Conservation (phyloP, 2,329 filamentous ascomycete genomes). For the Pseudogymnoascus sp. region DNA sequence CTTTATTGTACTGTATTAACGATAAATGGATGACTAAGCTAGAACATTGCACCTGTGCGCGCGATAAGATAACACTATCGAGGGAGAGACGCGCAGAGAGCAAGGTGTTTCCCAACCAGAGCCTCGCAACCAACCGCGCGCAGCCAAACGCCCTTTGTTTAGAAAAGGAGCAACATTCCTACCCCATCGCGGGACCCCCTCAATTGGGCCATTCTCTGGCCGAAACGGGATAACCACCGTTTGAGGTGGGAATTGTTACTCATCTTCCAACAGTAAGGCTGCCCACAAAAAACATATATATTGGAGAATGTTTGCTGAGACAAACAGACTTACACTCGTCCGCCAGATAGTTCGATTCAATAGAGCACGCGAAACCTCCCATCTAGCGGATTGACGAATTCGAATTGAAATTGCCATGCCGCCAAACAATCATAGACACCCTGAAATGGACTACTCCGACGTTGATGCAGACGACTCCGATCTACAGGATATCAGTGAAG, state of each 20-base stretch:
- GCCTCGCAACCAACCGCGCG: neutral
- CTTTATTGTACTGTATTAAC: no score
- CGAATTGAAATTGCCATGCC: neutral
- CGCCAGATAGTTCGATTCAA: neutral
- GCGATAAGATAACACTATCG: neutral
- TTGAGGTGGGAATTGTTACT: neutral
- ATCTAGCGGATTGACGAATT: neutral
- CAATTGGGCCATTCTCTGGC: neutral
- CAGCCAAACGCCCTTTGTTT: neutral
- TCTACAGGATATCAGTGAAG: neutral
- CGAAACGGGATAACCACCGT: neutral
- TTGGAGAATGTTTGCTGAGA: neutral
- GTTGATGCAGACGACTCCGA: neutral
- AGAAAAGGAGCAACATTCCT: neutral
- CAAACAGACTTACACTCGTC: neutral
- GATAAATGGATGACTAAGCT: slow-evolving; percentile 7
- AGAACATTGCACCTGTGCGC: neutral
- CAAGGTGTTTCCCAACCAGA: neutral
- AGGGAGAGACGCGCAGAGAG: no score
- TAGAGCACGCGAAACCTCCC: neutral
- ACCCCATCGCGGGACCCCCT: neutral
- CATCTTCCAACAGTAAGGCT: neutral
- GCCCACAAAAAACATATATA: neutral
- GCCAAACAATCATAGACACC: neutral
- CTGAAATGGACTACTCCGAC: neutral